These are phyloP conservation scores for Colletotrichum costaricense DNA, from an alignment of 2,329 filamentous ascomycete species.

Conservation along the genomic window DNA sequence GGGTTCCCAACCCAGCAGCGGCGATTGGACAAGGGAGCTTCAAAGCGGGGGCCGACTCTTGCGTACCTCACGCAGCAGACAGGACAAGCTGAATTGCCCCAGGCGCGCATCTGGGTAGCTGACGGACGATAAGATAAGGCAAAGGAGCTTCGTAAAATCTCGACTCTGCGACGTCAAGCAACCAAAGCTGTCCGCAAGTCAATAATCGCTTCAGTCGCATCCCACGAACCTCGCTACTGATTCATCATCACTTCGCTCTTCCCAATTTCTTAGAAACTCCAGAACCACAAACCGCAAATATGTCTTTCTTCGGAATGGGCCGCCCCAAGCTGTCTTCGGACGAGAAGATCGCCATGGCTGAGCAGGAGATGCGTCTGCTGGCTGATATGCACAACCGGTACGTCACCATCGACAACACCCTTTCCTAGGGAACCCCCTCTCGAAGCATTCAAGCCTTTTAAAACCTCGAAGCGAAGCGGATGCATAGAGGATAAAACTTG, in stretches of 20 bases:
- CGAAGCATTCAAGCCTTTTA: too few species aligned
- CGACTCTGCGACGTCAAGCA: conserved; percentile 31
- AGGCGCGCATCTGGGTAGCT: background rate
- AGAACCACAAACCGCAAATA: conserved; percentile 41
- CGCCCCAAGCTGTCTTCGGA: conserved; percentile 89
- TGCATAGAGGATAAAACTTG: background rate
- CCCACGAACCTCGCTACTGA: background rate
- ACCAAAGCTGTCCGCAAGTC: conserved; percentile 15
- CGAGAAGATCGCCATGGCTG: conserved; percentile 96
- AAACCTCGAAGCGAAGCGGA: background rate
- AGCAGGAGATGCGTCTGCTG: conserved; percentile 97
- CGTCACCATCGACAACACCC: conserved; percentile 25
- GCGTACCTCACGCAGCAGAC: background rate
- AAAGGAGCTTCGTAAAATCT: conserved; percentile 36
- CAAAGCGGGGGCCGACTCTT: background rate
- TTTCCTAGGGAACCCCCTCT: too few species aligned
- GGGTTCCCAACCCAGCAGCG: too few species aligned
- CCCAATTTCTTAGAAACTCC: background rate
- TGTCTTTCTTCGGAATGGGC: conserved; percentile 62
- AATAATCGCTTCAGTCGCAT: conserved; percentile 13
- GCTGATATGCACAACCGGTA: conserved; percentile 99
- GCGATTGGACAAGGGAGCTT: conserved; percentile 7
- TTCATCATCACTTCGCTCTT: background rate
- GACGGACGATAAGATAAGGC: conserved; percentile 32
- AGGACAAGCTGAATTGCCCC: background rate